Conservation (phyloP, 1,139 yeast genomes). For the Hanseniaspora uvarum region DNA sequence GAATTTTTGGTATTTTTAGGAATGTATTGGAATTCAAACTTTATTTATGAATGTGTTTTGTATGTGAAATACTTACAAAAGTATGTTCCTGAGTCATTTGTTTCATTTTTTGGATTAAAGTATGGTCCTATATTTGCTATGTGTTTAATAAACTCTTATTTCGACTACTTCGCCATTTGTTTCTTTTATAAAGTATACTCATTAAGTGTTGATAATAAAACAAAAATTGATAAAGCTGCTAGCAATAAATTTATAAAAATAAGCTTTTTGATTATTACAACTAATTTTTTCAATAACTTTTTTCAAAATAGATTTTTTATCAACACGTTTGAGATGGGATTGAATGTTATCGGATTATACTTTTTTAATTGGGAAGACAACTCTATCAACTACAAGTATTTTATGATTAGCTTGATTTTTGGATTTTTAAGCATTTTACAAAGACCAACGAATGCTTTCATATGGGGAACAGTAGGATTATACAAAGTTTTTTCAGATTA, state of each 20-base stretch:
- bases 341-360: constrained; percentile 60
- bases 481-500: constrained; percentile 28
- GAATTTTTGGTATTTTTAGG: constrained; percentile 2
- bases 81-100: constrained; percentile 27
- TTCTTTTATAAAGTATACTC: constrained; percentile 35
- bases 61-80: background rate
- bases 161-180: constrained; percentile 52
- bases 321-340: constrained; percentile 65
- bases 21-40: background rate
- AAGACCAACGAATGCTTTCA: constrained; percentile 71
- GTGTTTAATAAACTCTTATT: constrained; percentile 59
- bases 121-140: constrained; percentile 56
- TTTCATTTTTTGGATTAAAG: constrained; percentile 22
- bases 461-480: constrained; percentile 60
- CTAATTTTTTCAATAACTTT: constrained; percentile 78
- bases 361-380: constrained; percentile 59
- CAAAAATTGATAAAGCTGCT: constrained; percentile 23
- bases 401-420: constrained; percentile 30
- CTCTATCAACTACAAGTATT: constrained; percentile 22
- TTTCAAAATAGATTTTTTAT: constrained; percentile 74
- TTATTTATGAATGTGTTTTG: background rate
- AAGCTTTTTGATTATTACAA: constrained; percentile 41
- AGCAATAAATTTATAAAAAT: constrained; percentile 19
- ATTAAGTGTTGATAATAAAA: constrained; percentile 24
- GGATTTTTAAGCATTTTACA: constrained; percentile 55